Percentiles rank a stretch among this genome's conserved stretches.
Conservation (phyloP, 1,139 yeast genomes). For the Trichomonascaceae sp. region DNA sequence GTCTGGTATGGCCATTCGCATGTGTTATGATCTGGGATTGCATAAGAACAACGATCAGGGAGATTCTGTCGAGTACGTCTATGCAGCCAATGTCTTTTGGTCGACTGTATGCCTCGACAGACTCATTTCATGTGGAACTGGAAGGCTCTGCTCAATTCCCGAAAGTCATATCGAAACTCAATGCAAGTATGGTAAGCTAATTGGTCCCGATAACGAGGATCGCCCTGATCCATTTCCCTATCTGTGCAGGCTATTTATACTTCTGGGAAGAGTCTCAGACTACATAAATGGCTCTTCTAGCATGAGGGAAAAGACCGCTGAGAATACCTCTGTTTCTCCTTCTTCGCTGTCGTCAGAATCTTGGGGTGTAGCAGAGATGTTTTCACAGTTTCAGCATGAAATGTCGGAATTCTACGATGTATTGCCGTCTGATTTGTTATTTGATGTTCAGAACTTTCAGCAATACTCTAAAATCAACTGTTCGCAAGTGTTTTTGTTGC, state of each 20-base stretch:
- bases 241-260: slow-evolving; percentile 22
- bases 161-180: slow-evolving; percentile 21
- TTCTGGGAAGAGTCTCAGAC: slow-evolving; percentile 26
- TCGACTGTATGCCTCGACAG: slow-evolving; percentile 26
- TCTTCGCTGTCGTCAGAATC: slow-evolving; percentile 5
- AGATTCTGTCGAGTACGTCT: slow-evolving; percentile 5
- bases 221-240: slow-evolving; percentile 28
- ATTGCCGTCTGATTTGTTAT: slow-evolving; percentile 24
- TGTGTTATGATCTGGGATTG: slow-evolving; percentile 28
- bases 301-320: slow-evolving; percentile 6
- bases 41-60: slow-evolving; percentile 19
- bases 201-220: slow-evolving; percentile 13
- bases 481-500: slow-evolving; percentile 24
- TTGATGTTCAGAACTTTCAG: slow-evolving; percentile 28
- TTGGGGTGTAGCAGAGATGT: slow-evolving; percentile 14
- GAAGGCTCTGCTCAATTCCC: slow-evolving; percentile 21
- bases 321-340: slow-evolving; percentile 2
- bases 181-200: neutral
- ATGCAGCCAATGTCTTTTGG: slow-evolving; percentile 23
- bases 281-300: slow-evolving; percentile 15
- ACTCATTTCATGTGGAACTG: slow-evolving; percentile 28
- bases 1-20: slow-evolving; percentile 29
- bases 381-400: slow-evolving; percentile 20
- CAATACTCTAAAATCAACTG: slow-evolving; percentile 21
- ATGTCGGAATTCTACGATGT: slow-evolving; percentile 24